Evolutionary conservation across 2,329 filamentous ascomycete species (phyloP).

Genomic region (Neofusicoccum cordaticola): DNA sequence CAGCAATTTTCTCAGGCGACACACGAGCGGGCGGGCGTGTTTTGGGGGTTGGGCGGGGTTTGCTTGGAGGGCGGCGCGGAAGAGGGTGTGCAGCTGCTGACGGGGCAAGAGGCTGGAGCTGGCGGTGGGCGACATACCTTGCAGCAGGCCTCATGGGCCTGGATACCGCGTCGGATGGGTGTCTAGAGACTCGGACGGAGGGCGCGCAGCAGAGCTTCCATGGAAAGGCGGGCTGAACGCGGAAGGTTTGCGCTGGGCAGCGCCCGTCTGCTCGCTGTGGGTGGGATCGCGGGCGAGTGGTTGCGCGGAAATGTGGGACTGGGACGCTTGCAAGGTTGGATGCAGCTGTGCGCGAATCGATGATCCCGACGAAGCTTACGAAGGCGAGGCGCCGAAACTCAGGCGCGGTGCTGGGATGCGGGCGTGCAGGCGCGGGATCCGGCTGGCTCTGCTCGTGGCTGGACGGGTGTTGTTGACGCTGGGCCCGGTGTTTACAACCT

Average conservation of each 20-base stretch:
- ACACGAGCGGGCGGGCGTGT: not conserved
- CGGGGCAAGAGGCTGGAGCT: slow-evolving; percentile 6
- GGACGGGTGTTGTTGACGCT: not conserved
- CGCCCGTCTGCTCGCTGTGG: not conserved
- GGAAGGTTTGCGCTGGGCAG: not conserved
- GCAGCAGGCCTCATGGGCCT: slow-evolving; percentile 15
- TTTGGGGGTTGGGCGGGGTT: not conserved
- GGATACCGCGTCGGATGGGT: slow-evolving; percentile 1
- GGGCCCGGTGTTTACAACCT: slow-evolving; percentile 3
- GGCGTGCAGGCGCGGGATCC: not conserved
- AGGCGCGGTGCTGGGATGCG: not conserved
- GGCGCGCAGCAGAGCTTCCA: not conserved
- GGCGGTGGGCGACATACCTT: slow-evolving; percentile 14
- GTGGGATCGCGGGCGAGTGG: not conserved
- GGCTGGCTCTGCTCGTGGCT: not conserved
- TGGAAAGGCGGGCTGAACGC: not conserved
- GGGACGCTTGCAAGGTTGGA: not conserved
- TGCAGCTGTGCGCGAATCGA: slow-evolving; percentile 3
- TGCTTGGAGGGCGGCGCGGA: not conserved
- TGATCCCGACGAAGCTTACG: not conserved
- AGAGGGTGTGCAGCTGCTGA: slow-evolving; percentile 6
- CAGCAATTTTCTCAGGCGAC: not conserved
- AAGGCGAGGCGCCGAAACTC: not conserved
- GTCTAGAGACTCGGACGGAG: not conserved
- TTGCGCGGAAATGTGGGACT: slow-evolving; percentile 8